Evolutionary conservation across 2,329 filamentous ascomycete species (phyloP).

Genomic region (Huntiella omanensis): DNA sequence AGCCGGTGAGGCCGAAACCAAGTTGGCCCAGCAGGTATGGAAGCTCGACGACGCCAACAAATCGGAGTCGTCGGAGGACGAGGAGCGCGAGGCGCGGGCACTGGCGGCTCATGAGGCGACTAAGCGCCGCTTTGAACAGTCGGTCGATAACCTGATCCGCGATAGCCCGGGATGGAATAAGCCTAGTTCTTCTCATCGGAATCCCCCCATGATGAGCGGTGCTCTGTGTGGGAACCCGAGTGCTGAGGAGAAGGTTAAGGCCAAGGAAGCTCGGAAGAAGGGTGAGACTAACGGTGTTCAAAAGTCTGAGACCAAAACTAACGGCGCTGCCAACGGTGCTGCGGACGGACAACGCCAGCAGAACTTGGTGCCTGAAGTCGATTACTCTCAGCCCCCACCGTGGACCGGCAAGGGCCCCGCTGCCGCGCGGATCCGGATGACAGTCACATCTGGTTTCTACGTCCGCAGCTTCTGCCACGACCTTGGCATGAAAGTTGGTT

Average conservation of each 20-base stretch:
- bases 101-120: conserved; percentile 35
- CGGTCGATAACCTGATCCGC: conserved; percentile 35
- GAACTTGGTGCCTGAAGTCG: conserved; percentile 33
- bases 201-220: conserved; percentile 11
- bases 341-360: conserved; percentile 23
- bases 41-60: conserved; percentile 32
- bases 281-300: conserved; percentile 2
- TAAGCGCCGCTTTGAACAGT: conserved; percentile 39
- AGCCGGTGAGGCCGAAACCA: conserved; percentile 55
- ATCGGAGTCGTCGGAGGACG: conserved; percentile 26
- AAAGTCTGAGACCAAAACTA: not conserved
- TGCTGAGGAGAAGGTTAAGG: not conserved
- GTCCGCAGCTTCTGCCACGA: conserved; percentile 89
- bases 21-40: conserved; percentile 55
- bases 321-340: not conserved
- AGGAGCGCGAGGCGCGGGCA: conserved; percentile 35
- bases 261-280: not conserved
- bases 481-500: conserved; percentile 63
- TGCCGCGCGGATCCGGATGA: conserved; percentile 71
- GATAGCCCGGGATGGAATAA: conserved; percentile 22
- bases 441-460: conserved; percentile 90
- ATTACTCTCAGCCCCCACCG: conserved; percentile 29
- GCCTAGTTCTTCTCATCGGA: conserved; percentile 14
- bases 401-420: conserved; percentile 48
- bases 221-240: conserved; percentile 8